Percentiles rank a stretch among this genome's conserved stretches.
phyloP scores from a whole-genome alignment of 139 green algal genomes.

The Nannochloris sp. region DNA sequence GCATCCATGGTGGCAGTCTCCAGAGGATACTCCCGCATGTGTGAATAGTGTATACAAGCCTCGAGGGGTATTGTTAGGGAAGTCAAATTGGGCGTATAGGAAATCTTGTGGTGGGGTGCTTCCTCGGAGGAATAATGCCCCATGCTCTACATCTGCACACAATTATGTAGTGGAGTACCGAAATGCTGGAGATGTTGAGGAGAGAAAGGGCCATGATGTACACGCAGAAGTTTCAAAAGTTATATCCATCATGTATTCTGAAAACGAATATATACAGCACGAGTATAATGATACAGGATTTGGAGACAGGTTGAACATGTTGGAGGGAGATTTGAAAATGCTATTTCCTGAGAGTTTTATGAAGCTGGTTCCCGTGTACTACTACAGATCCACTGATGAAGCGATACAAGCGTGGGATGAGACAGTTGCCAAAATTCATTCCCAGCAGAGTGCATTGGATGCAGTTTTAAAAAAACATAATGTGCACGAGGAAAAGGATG shows the following conservation, averaged over 20 bases:
- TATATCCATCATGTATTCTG: too few relatives aligned
- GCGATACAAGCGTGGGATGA: conserved; percentile 1
- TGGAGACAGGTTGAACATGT: not conserved
- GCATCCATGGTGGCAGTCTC: not conserved
- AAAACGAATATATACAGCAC: not conserved
- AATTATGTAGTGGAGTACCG: too few relatives aligned
- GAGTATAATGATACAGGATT: not conserved
- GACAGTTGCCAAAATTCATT: not conserved
- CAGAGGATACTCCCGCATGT: not conserved
- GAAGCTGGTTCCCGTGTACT: not conserved
- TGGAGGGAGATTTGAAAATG: not conserved
- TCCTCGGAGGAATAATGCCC: too few relatives aligned
- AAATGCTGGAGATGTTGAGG: too few relatives aligned
- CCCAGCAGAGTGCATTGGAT: not conserved
- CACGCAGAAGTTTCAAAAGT: too few relatives aligned
- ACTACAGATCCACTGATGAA: not conserved
- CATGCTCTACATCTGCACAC: too few relatives aligned
- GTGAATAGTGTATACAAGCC: not conserved
- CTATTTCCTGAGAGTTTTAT: not conserved
- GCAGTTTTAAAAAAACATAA: too few relatives aligned
- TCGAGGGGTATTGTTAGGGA: not conserved
- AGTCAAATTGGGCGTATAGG: not conserved
- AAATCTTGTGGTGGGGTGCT: too few relatives aligned
- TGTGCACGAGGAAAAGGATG: too few relatives aligned
- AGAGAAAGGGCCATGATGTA: too few relatives aligned